These are phyloP conservation scores for Cucumis sativus DNA, from an alignment of 306 rosid genomes.

Conservation along the genomic window Cucumber_9930_V3 NC_026655.2:20090001-20090500, in stretches of 20 bases:
- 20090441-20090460: neutral
- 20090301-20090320: neutral
- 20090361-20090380: neutral
- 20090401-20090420: neutral
- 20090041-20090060: too few relatives aligned
- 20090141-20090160: neutral
- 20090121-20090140: neutral
- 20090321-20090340: neutral
- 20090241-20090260: neutral
- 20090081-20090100: too few relatives aligned
- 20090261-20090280: neutral
- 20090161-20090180: neutral
- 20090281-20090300: neutral
- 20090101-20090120: too few relatives aligned
- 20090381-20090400: neutral
- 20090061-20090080: too few relatives aligned
- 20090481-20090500: neutral
- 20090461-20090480: neutral
- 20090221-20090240: neutral
- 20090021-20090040: too few relatives aligned
- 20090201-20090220: neutral
- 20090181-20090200: neutral
- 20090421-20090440: neutral
- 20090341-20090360: slow-evolving; percentile 4
- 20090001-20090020: too few relatives aligned